phyloP scores from a whole-genome alignment of 2,329 filamentous ascomycete genomes.

The Drechslerella dactyloides region DNA sequence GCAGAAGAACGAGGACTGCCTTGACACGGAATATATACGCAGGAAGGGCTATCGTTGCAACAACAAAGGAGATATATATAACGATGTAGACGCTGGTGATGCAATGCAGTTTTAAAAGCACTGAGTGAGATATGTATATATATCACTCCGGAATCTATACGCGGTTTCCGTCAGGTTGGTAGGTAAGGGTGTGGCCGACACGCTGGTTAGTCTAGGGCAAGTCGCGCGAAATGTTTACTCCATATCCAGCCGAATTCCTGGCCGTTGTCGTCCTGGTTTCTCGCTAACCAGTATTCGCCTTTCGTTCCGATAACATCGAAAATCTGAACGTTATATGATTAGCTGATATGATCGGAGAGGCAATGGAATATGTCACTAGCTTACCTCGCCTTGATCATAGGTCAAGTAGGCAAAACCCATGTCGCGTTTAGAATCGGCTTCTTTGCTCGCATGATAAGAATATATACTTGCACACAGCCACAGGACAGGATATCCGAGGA shows the following conservation, averaged over 20 bases:
- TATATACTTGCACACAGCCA: conserved; percentile 50
- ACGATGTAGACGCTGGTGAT: conserved; percentile 23
- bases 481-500: conserved; percentile 39
- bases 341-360: background rate
- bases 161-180: conserved; percentile 8
- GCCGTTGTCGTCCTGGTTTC: conserved; percentile 88
- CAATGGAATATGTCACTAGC: conserved; percentile 12
- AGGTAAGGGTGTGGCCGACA: background rate
- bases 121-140: conserved; percentile 19
- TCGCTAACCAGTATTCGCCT: conserved; percentile 95
- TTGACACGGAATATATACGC: background rate
- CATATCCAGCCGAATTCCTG: conserved; percentile 94
- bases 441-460: conserved; percentile 49
- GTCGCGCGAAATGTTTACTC: conserved; percentile 90
- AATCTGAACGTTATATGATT: conserved; percentile 56
- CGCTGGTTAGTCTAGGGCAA: conserved; percentile 58
- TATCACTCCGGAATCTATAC: conserved; percentile 24
- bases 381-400: conserved; percentile 86
- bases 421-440: conserved; percentile 75
- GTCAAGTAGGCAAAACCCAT: conserved; percentile 95
- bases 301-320: conserved; percentile 83
- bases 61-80: conserved; percentile 36
- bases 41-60: conserved; percentile 9
- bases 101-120: conserved; percentile 13
- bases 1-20: background rate